Conservation (phyloP, 441 rosid genomes). For the Gossypium schwendimanii region DNA sequence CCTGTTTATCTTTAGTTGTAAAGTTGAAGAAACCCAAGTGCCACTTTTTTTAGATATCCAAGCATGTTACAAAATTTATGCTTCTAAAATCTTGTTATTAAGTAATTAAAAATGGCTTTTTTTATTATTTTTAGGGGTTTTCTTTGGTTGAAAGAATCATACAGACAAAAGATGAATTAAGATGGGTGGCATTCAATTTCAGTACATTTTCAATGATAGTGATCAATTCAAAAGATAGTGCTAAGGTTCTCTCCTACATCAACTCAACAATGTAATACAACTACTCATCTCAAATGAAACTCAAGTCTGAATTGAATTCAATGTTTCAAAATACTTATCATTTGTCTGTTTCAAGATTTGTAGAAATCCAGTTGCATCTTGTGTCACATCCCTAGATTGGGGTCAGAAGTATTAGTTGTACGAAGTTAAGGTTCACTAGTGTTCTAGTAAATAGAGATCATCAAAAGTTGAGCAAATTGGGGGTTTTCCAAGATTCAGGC, state of each 20-base stretch:
- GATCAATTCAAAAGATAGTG: constrained; percentile 45
- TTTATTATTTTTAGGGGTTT: neutral
- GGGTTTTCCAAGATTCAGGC: too few relatives aligned
- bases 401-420: too few relatives aligned
- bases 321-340: neutral
- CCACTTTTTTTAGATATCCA: constrained; percentile 53
- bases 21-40: constrained; percentile 57
- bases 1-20: constrained; percentile 59
- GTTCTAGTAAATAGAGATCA: too few relatives aligned
- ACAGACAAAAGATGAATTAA: too few relatives aligned
- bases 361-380: constrained; percentile 53
- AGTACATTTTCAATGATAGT: constrained; percentile 41
- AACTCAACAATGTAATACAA: constrained; percentile 50
- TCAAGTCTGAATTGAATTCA: neutral
- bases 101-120: neutral
- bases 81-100: constrained; percentile 10
- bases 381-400: too few relatives aligned
- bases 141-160: constrained; percentile 42
- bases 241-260: constrained; percentile 41
- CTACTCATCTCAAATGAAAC: neutral
- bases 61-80: constrained; percentile 27
- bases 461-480: too few relatives aligned
- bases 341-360: neutral
- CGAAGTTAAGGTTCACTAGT: too few relatives aligned
- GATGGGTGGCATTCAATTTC: constrained; percentile 31